These are phyloP conservation scores for Lactifluus pinguis DNA, from an alignment of 768 basidiomycete species.

Conservation along the genomic window DNA sequence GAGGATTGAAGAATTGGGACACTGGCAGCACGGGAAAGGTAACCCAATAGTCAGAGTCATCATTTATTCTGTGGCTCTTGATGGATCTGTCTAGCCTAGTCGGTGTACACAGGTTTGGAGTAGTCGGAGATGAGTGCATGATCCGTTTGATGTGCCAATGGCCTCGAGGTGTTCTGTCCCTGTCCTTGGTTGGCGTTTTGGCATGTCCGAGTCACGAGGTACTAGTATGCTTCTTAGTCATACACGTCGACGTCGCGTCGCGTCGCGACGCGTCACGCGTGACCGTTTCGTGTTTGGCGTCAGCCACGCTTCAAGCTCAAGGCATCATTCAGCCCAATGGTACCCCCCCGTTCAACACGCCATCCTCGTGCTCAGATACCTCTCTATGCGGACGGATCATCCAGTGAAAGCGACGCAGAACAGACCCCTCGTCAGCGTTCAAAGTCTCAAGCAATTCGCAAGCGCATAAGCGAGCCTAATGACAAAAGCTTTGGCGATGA, in stretches of 20 bases:
- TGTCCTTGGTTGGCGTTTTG: neutral
- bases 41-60: neutral
- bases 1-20: neutral
- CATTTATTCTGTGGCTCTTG: neutral
- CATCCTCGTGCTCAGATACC: conserved; percentile 7
- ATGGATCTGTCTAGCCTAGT: neutral
- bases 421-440: conserved; percentile 12
- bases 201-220: neutral
- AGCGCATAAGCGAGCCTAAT: conserved; percentile 54
- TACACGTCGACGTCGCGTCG: neutral
- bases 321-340: conserved; percentile 3
- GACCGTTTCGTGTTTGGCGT: conserved; percentile 5
- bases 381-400: conserved; percentile 15
- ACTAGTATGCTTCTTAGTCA: no score
- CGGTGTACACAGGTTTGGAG: neutral
- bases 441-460: conserved; percentile 22
- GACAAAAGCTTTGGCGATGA: conserved; percentile 36
- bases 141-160: no score
- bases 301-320: neutral
- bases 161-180: no score
- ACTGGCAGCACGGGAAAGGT: neutral
- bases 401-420: conserved; percentile 30
- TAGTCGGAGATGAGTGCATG: neutral
- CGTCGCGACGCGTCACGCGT: conserved; percentile 20
- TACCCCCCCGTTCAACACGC: conserved; percentile 13